Percentiles rank a stretch among this genome's conserved stretches.
These are phyloP conservation scores for Rheum nobile DNA, from an alignment of 148 eudicot species.

Conservation along the genomic window DNA sequence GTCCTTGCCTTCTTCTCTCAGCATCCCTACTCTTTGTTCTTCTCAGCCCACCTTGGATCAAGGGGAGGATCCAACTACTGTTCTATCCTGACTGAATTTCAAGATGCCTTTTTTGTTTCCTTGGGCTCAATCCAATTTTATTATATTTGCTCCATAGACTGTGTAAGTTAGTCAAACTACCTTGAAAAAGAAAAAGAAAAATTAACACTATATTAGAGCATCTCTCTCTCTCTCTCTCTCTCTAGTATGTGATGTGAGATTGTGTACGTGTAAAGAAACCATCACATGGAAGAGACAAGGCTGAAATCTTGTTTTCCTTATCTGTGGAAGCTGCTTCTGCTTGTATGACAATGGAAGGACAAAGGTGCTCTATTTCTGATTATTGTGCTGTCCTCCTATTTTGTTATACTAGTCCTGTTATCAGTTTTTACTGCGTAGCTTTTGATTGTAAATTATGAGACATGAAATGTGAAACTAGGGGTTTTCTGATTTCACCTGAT, in stretches of 20 bases:
- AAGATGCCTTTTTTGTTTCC: neutral
- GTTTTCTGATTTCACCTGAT: neutral
- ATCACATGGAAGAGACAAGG: conserved; percentile 7
- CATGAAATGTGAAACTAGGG: neutral
- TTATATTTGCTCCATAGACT: neutral
- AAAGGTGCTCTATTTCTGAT: neutral
- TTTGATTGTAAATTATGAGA: neutral
- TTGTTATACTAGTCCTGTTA: neutral
- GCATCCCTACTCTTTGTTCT: neutral
- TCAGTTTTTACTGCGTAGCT: neutral
- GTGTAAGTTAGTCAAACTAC: neutral
- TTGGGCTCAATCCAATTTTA: neutral
- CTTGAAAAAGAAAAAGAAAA: neutral
- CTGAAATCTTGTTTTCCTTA: neutral
- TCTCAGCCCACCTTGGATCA: conserved; percentile 7
- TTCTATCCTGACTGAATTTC: neutral
- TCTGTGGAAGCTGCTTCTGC: neutral
- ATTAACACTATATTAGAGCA: neutral
- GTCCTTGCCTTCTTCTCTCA: conserved; percentile 2
- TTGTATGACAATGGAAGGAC: neutral
- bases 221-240: neutral
- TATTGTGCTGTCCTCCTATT: neutral
- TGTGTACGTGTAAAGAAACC: conserved; percentile 7
- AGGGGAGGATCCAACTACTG: neutral
- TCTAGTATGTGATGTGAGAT: neutral